phyloP scores from a whole-genome alignment of 371 early-diverging fungal species.

The Syncephalastrum racemosum region DNA sequence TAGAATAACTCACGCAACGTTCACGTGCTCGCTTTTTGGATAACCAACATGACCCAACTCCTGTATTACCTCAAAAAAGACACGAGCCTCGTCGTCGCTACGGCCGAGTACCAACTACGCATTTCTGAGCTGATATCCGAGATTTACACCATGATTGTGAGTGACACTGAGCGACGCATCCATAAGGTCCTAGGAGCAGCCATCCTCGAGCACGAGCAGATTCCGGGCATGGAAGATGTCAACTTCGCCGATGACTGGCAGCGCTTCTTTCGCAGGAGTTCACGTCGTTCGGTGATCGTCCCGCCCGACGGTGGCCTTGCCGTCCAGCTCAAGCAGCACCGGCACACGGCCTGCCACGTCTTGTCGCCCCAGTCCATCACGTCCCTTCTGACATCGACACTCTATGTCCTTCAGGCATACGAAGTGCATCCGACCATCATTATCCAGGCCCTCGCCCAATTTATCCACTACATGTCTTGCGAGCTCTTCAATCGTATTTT shows the following conservation, averaged over 20 bases:
- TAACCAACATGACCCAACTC: constrained; percentile 75
- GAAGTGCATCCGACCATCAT: constrained; percentile 69
- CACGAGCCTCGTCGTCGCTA: constrained; percentile 58
- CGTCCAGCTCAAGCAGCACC: constrained; percentile 23
- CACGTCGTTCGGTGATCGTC: constrained; percentile 23
- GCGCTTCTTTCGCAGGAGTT: constrained; percentile 44
- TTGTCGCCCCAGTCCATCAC: constrained; percentile 64
- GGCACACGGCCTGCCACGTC: constrained; percentile 10
- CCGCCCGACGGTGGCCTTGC: constrained; percentile 23
- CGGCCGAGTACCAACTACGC: constrained; percentile 60
- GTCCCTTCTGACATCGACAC: constrained; percentile 56
- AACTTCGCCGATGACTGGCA: constrained; percentile 65
- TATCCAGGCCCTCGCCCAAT: constrained; percentile 68
- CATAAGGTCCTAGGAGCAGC: constrained; percentile 59
- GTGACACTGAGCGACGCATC: constrained; percentile 58
- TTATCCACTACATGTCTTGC: constrained; percentile 71
- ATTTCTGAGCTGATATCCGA: constrained; percentile 74
- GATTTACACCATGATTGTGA: constrained; percentile 62
- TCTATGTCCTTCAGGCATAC: constrained; percentile 54
- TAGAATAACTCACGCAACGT: constrained; percentile 39
- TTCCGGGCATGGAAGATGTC: constrained; percentile 68
- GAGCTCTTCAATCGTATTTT: constrained; percentile 84
- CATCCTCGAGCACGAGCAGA: constrained; percentile 70
- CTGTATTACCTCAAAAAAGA: constrained; percentile 84
- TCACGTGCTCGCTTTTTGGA: constrained; percentile 73